Evolutionary conservation across 176 grass and related monocot genomes (phyloP).

Genomic region (Secale cereale): DNA sequence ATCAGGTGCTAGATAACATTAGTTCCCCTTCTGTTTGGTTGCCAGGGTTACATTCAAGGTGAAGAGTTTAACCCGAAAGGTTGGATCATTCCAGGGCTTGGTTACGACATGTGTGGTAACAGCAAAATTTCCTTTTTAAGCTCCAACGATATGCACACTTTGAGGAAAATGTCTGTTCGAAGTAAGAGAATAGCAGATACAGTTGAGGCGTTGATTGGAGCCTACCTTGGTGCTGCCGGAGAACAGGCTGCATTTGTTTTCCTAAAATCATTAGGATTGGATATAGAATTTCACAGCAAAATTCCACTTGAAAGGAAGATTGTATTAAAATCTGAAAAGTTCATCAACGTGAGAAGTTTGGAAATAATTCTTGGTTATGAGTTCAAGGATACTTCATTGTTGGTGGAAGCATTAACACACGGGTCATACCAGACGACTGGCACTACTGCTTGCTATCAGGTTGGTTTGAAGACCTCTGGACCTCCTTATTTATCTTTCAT

Average conservation of each 20-base stretch:
- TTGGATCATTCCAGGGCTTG: slow-evolving; percentile 65
- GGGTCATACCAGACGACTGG: slow-evolving; percentile 57
- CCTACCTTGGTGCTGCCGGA: slow-evolving; percentile 47
- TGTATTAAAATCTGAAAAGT: slow-evolving; percentile 20
- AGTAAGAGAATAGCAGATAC: slow-evolving; percentile 68
- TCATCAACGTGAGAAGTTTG: slow-evolving; percentile 52
- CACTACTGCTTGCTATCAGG: slow-evolving; percentile 63
- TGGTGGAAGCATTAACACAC: slow-evolving; percentile 81
- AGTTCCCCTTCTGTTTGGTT: not conserved
- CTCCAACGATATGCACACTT: slow-evolving; percentile 34
- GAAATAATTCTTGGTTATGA: slow-evolving; percentile 46
- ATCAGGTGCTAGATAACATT: slow-evolving; percentile 14
- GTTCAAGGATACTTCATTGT: slow-evolving; percentile 51
- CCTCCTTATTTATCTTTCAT: too few relatives aligned
- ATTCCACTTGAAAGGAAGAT: slow-evolving; percentile 30
- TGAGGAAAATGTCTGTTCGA: slow-evolving; percentile 47
- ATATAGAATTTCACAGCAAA: slow-evolving; percentile 46
- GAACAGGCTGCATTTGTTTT: slow-evolving; percentile 64
- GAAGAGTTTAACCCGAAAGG: slow-evolving; percentile 46
- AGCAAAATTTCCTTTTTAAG: slow-evolving; percentile 6
- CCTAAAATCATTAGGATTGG: slow-evolving; percentile 48
- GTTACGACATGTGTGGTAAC: slow-evolving; percentile 5
- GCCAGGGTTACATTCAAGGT: slow-evolving; percentile 63
- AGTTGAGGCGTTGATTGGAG: slow-evolving; percentile 69
- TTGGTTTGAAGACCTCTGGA: slow-evolving; percentile 25